Percentiles rank a stretch among this genome's conserved stretches.
phyloP scores from a whole-genome alignment of 768 basidiomycete genomes.

The Clitopilus hobsonii region DNA sequence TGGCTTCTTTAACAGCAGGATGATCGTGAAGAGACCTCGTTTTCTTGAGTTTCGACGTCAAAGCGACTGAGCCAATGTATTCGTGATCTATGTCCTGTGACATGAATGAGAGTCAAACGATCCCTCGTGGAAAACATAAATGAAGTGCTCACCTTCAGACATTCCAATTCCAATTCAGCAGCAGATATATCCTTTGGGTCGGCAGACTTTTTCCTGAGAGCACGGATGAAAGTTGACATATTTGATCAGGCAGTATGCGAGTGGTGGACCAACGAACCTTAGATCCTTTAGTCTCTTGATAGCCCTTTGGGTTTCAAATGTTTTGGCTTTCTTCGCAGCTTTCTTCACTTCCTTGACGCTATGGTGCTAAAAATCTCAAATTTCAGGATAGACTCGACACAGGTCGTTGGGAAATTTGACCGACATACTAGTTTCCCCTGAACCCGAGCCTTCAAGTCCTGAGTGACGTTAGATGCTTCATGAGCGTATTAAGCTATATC shows the following conservation, averaged over 20 bases:
- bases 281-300: constrained; percentile 75
- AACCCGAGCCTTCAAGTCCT: constrained; percentile 15
- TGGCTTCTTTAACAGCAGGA: constrained; percentile 36
- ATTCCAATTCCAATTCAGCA: constrained; percentile 54
- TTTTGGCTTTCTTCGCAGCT: constrained; percentile 75
- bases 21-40: constrained; percentile 54
- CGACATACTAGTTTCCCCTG: constrained; percentile 52
- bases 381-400: background rate
- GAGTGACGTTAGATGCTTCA: background rate
- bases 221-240: background rate
- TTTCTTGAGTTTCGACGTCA: constrained; percentile 71
- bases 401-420: background rate
- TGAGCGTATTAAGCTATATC: background rate
- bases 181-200: constrained; percentile 35
- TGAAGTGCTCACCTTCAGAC: constrained; percentile 54
- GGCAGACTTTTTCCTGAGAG: constrained; percentile 31
- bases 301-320: constrained; percentile 77
- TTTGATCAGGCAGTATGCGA: background rate
- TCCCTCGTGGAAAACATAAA: background rate
- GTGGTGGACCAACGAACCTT: constrained; percentile 38
- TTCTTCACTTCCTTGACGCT: constrained; percentile 68
- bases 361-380: constrained; percentile 53
- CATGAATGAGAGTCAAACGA: constrained; percentile 4
- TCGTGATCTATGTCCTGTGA: constrained; percentile 55
- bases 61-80: constrained; percentile 56